Conservation (phyloP, 2,329 filamentous ascomycete genomes). For the Emericellopsis atlantica region DNA sequence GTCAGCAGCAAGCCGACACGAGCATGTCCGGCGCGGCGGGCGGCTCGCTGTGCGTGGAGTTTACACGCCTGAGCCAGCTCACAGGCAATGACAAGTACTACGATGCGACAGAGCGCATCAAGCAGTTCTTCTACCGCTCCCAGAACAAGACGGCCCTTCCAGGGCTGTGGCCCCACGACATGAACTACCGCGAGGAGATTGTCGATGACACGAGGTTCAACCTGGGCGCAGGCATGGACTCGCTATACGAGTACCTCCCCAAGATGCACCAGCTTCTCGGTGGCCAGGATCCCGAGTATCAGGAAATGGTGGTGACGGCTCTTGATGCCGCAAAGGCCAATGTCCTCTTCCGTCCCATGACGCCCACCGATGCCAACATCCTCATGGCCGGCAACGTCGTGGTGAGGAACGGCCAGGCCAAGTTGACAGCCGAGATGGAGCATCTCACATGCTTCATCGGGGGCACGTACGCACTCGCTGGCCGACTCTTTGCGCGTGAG, state of each 20-base stretch:
- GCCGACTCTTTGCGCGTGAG: conserved; percentile 40
- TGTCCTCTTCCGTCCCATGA: conserved; percentile 58
- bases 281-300: conserved; percentile 50
- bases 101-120: conserved; percentile 63
- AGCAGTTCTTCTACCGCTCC: conserved; percentile 49
- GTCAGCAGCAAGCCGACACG: conserved; percentile 19
- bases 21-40: conserved; percentile 29
- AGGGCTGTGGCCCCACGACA: conserved; percentile 57
- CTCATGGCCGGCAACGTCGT: conserved; percentile 38
- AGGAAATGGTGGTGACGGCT: conserved; percentile 49
- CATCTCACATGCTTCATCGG: conserved; percentile 62
- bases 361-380: conserved; percentile 44
- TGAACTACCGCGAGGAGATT: conserved; percentile 47
- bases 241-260: conserved; percentile 46
- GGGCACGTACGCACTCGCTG: conserved; percentile 56
- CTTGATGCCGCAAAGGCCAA: conserved; percentile 48
- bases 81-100: conserved; percentile 64
- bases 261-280: conserved; percentile 52
- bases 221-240: conserved; percentile 32
- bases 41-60: conserved; percentile 61
- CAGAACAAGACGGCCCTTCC: conserved; percentile 57
- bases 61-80: conserved; percentile 62
- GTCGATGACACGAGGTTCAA: conserved; percentile 18
- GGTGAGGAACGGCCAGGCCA: conserved; percentile 11
- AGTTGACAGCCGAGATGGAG: conserved; percentile 25